Evolutionary conservation across 2,329 filamentous ascomycete genomes (phyloP).

Genomic region (Aureobasidium sp.): DNA sequence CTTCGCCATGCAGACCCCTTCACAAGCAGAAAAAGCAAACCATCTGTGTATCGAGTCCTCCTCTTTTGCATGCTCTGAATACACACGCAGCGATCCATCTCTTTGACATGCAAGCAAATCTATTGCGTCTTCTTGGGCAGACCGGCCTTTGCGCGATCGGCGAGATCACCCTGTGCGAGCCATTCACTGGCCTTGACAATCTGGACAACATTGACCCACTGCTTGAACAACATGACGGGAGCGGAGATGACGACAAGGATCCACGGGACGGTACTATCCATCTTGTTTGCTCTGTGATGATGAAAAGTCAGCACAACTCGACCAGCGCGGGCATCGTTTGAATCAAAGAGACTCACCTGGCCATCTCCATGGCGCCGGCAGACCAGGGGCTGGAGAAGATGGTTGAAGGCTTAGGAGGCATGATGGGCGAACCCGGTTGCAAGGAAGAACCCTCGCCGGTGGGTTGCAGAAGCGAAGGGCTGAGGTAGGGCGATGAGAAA

Average conservation of each 20-base stretch:
- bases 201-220: slow-evolving; percentile 89
- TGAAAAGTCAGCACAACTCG: slow-evolving; percentile 2
- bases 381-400: slow-evolving; percentile 87
- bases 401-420: slow-evolving; percentile 57
- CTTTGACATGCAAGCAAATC: too few species aligned
- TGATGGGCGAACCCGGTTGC: slow-evolving; percentile 60
- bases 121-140: slow-evolving; percentile 20
- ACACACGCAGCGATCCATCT: too few species aligned
- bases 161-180: slow-evolving; percentile 84
- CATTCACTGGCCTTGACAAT: slow-evolving; percentile 86
- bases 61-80: too few species aligned
- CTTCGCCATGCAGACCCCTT: too few species aligned
- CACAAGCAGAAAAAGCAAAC: too few species aligned
- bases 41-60: too few species aligned
- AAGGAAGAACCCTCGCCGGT: slow-evolving; percentile 39
- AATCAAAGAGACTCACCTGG: slow-evolving; percentile 42
- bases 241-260: slow-evolving; percentile 72
- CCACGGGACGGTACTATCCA: slow-evolving; percentile 59
- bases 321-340: neutral
- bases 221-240: slow-evolving; percentile 86
- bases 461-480: slow-evolving; percentile 67
- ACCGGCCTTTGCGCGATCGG: slow-evolving; percentile 46
- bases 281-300: slow-evolving; percentile 68
- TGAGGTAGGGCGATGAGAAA: slow-evolving; percentile 85
- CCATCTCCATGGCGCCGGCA: slow-evolving; percentile 84